Evolutionary conservation across 73 alveolate genomes (phyloP), one percentile per base, ranked within the genome.

Genomic region (Tetrahymena borealis): DNA sequence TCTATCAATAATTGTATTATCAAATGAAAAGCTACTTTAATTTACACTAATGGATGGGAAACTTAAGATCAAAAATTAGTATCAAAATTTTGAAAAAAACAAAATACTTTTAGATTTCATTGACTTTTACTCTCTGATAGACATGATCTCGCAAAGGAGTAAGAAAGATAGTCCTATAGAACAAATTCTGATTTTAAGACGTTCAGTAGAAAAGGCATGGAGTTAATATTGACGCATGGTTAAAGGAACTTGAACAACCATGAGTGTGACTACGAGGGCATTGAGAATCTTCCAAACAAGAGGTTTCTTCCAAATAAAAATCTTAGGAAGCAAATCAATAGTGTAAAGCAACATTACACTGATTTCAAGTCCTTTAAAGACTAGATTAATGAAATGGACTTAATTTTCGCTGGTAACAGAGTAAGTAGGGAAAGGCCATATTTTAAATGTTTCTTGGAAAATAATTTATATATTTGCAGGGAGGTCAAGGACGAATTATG

Each of bases 341-440:
- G 93, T 42, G 33, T 93, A 93, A 37, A 93, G 91, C 77, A 93
- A 20, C 32, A 93, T 93, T 90, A 93, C 95, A 28, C 93, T 79
- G 32, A 93, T 93, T 78, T 93, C 95, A 11, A 93, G 79, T 24
- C 93, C 91, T 38, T 93, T 93, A 90, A 93, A 79, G 18, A 93
- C 43, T 20, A 93, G 20, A 31, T 93, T 32, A 40, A 91, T 79
- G n/a, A 93, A 39, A 38, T 93, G 90, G 31, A 93, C 40, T 40
- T 93, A 39, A 39, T 93, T 92, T 79, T 93, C 95, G 20, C 90
- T 37, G 10, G 91, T 20, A 91, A 93, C 91, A 18, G 90, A 60
- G n/a, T 78, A 93, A 20, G 95, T 93, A 38, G 95, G 95, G 91
- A 93, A 90, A 39, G 95, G 95, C 95, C 95, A 93, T 32, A 93